These are phyloP conservation scores for Aspergillus sp. DNA, from an alignment of 2,329 filamentous ascomycete genomes.

Conservation along the genomic window DNA sequence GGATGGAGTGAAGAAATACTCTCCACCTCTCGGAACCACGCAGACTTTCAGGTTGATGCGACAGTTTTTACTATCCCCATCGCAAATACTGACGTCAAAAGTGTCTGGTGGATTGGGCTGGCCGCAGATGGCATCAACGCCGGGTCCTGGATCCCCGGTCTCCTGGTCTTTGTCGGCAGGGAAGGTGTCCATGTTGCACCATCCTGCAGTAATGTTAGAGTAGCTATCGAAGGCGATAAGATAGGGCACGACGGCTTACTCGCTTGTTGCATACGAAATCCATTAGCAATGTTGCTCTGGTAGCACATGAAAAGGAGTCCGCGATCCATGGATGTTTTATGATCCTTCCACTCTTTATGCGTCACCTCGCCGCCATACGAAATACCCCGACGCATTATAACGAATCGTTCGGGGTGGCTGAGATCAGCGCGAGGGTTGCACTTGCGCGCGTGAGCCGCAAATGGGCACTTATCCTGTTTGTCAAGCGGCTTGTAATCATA, in stretches of 20 bases:
- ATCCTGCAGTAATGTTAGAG: neutral
- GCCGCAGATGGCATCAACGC: constrained; percentile 5
- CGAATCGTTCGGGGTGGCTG: neutral
- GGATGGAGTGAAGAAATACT: constrained; percentile 5
- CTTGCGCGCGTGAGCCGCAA: constrained; percentile 10
- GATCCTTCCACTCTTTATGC: neutral
- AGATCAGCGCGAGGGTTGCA: constrained; percentile 1
- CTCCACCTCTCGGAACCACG: constrained; percentile 1
- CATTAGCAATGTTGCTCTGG: neutral
- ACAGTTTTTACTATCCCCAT: neutral
- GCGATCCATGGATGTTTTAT: neutral
- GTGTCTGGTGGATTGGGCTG: constrained; percentile 1
- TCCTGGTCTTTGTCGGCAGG: neutral
- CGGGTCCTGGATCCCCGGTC: constrained; percentile 3
- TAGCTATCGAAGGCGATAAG: neutral
- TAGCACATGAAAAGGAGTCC: constrained; percentile 2
- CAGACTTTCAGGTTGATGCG: neutral
- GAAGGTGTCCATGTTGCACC: constrained; percentile 3
- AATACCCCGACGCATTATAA: constrained; percentile 8
- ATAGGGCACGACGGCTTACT: too few species aligned
- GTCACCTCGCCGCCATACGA: constrained; percentile 2
- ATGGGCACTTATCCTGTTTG: constrained; percentile 3
- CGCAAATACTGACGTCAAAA: constrained; percentile 3
- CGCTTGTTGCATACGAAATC: neutral
- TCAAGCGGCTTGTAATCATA: neutral